Evolutionary conservation across 441 rosid genomes (phyloP).

Genomic region (Brassica hybrid): DNA sequence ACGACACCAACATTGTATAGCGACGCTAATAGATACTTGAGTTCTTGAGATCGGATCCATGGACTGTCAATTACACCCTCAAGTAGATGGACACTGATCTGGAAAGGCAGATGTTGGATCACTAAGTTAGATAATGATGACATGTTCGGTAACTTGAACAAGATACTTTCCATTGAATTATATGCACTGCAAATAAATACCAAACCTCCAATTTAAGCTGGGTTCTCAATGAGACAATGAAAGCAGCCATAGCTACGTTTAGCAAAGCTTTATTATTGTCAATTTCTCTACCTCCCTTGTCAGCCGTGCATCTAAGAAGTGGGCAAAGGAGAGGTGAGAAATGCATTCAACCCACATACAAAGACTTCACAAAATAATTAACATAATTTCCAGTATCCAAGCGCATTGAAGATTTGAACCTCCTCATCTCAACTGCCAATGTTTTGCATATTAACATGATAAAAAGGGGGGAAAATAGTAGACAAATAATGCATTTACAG

Average conservation of each 20-base stretch:
- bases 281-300: conserved; percentile 51
- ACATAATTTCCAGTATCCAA: conserved; percentile 1
- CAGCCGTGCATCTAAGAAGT: conserved; percentile 55
- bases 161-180: conserved; percentile 21
- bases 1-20: conserved; percentile 72
- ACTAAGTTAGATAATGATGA: conserved; percentile 35
- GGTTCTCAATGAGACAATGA: no score
- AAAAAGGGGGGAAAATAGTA: neutral
- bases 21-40: conserved; percentile 63
- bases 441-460: conserved; percentile 14
- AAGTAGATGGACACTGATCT: conserved; percentile 60
- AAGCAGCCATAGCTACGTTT: conserved; percentile 70
- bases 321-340: conserved; percentile 32
- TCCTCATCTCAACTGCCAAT: conserved; percentile 13
- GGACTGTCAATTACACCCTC: conserved; percentile 62
- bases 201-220: conserved; percentile 69
- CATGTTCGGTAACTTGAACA: conserved; percentile 30
- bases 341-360: conserved; percentile 32
- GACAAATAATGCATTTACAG: neutral
- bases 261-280: conserved; percentile 59
- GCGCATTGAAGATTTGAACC: conserved; percentile 15
- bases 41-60: conserved; percentile 71
- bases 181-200: conserved; percentile 28
- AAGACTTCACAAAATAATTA: conserved; percentile 6
- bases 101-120: conserved; percentile 46